Evolutionary conservation across 257 asterid genomes (phyloP).

Genomic region (Nicotiana undulata): DNA sequence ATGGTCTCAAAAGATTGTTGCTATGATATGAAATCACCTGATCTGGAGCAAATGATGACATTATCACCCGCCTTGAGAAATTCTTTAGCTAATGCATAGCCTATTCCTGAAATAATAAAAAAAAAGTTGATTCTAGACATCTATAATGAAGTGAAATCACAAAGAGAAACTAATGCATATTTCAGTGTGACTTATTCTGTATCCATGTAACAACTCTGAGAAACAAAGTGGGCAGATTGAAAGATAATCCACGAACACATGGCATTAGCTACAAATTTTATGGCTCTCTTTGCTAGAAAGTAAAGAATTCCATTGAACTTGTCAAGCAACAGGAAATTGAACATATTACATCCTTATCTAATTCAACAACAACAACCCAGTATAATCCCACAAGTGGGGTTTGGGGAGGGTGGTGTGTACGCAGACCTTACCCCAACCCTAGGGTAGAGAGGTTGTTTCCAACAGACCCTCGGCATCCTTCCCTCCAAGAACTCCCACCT

Average conservation of each 20-base stretch:
- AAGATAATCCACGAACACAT: not conserved
- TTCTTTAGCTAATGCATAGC: conserved; percentile 90
- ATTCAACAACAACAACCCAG: too few relatives aligned
- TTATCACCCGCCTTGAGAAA: conserved; percentile 85
- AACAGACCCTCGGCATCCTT: too few relatives aligned
- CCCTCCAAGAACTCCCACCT: too few relatives aligned
- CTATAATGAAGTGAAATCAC: not conserved
- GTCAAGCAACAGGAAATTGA: not conserved
- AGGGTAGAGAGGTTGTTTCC: too few relatives aligned
- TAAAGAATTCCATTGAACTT: not conserved
- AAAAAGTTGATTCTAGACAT: not conserved
- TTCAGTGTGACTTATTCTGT: not conserved
- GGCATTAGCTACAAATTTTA: not conserved
- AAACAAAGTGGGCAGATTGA: not conserved
- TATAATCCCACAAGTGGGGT: too few relatives aligned
- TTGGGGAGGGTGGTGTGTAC: too few relatives aligned
- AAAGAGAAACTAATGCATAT: not conserved
- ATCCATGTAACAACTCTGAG: not conserved
- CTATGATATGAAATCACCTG: conserved; percentile 34
- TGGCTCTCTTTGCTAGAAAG: not conserved
- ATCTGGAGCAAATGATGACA: conserved; percentile 85
- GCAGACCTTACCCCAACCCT: too few relatives aligned
- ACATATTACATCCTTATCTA: not conserved
- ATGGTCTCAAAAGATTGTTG: not conserved
- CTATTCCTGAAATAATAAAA: conserved; percentile 60